These are phyloP conservation scores for Mortierella hygrophila DNA, from an alignment of 192 early-diverging fungal species.

Conservation along the genomic window DNA sequence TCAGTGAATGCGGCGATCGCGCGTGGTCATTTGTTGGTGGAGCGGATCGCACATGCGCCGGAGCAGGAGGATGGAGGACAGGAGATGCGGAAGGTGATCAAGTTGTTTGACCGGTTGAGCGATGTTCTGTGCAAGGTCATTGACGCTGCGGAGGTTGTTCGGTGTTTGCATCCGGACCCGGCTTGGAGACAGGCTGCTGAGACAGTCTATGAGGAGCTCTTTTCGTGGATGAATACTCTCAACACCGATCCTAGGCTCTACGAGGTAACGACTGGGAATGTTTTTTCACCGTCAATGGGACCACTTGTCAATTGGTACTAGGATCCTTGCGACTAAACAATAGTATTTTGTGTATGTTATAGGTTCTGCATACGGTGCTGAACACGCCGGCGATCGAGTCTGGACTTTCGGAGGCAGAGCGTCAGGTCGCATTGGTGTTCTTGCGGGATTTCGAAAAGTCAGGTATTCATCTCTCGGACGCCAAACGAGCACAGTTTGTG, in stretches of 20 bases:
- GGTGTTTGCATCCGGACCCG: slow-evolving; percentile 89
- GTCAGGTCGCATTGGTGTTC: slow-evolving; percentile 83
- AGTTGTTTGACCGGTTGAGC: slow-evolving; percentile 89
- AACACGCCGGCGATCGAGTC: slow-evolving; percentile 66
- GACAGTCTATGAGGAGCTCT: slow-evolving; percentile 78
- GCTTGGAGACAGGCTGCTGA: slow-evolving; percentile 81
- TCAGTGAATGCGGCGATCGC: slow-evolving; percentile 63
- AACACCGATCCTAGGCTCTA: slow-evolving; percentile 94
- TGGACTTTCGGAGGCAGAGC: slow-evolving; percentile 77
- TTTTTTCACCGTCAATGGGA: not conserved
- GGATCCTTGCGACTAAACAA: not conserved
- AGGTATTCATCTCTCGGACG: slow-evolving; percentile 86
- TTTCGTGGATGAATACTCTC: slow-evolving; percentile 89
- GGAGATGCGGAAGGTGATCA: slow-evolving; percentile 83
- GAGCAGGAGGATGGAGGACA: slow-evolving; percentile 39
- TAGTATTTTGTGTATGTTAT: not conserved
- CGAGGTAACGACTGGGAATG: slow-evolving; percentile 59
- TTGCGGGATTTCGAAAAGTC: slow-evolving; percentile 95
- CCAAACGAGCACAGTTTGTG: slow-evolving; percentile 80
- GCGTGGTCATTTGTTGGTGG: slow-evolving; percentile 63
- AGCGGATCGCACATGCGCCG: slow-evolving; percentile 65
- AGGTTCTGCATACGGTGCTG: slow-evolving; percentile 78
- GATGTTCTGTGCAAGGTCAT: slow-evolving; percentile 93
- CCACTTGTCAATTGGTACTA: not conserved
- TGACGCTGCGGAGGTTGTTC: slow-evolving; percentile 93